Percentiles rank a stretch among this genome's conserved stretches.
These are phyloP conservation scores for Camelina laxa DNA, from an alignment of 345 rosid genomes.

Conservation along the genomic window DNA sequence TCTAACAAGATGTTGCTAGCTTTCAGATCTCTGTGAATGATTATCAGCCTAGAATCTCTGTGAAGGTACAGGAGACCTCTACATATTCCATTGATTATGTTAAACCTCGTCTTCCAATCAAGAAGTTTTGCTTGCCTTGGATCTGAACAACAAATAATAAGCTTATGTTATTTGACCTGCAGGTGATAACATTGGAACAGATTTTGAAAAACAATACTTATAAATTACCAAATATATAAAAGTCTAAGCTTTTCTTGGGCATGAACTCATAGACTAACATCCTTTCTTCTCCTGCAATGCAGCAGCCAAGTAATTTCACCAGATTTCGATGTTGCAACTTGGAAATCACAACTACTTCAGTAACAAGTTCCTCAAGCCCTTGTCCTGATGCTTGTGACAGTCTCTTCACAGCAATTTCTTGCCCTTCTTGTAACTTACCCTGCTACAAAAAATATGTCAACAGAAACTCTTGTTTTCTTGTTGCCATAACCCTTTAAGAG, in stretches of 20 bases:
- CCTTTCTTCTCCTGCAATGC: slow-evolving; percentile 60
- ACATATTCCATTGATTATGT: slow-evolving; percentile 55
- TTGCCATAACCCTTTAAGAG: not conserved
- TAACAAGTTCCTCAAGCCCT: slow-evolving; percentile 64
- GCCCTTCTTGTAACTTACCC: slow-evolving; percentile 57
- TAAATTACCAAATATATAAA: slow-evolving; percentile 44
- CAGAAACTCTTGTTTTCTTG: too few species aligned
- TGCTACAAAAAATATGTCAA: slow-evolving; percentile 17
- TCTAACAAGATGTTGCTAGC: slow-evolving; percentile 58
- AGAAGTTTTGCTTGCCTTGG: slow-evolving; percentile 31
- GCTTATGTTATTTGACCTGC: slow-evolving; percentile 6
- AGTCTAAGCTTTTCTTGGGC: slow-evolving; percentile 54
- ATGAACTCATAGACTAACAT: slow-evolving; percentile 68
- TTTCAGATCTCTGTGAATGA: slow-evolving; percentile 60
- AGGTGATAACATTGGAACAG: not conserved
- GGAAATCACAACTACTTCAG: slow-evolving; percentile 63
- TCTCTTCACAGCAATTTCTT: slow-evolving; percentile 65
- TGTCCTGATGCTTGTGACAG: slow-evolving; percentile 60
- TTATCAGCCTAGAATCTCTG: slow-evolving; percentile 54
- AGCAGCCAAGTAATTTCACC: slow-evolving; percentile 63
- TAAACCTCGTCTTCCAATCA: slow-evolving; percentile 50
- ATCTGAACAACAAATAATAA: slow-evolving; percentile 39
- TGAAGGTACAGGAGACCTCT: slow-evolving; percentile 58
- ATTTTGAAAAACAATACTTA: not conserved
- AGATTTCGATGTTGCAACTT: slow-evolving; percentile 72